phyloP scores from a whole-genome alignment of 495 filamentous ascomycete species.

The Hypomontagnella monticulosa region DNA sequence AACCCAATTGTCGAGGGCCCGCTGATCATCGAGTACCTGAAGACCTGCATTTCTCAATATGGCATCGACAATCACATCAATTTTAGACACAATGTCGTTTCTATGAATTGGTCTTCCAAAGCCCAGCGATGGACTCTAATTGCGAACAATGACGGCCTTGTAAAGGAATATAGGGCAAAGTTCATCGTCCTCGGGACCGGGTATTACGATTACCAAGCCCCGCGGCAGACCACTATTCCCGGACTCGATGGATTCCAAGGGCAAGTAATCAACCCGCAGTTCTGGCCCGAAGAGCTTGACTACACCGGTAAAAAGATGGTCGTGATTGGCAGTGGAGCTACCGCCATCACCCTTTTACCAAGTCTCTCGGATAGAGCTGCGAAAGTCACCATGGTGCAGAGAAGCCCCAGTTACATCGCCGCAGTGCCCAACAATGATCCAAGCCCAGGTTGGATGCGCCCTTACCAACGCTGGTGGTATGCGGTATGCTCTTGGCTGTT shows the following conservation, averaged over 20 bases:
- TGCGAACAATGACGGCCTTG: constrained; percentile 57
- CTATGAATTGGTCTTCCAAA: constrained; percentile 68
- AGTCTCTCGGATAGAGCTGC: constrained; percentile 58
- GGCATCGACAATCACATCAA: constrained; percentile 41
- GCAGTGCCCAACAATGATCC: constrained; percentile 46
- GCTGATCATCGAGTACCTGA: constrained; percentile 70
- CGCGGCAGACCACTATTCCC: constrained; percentile 65
- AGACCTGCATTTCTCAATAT: constrained; percentile 65
- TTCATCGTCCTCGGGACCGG: constrained; percentile 72
- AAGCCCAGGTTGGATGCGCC: constrained; percentile 17
- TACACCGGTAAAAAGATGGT: constrained; percentile 61
- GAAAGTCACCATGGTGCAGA: constrained; percentile 67
- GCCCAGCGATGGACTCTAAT: constrained; percentile 69
- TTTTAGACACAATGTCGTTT: constrained; percentile 62
- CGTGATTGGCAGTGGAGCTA: constrained; percentile 68
- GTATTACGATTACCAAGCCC: constrained; percentile 73
- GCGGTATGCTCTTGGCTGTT: constrained; percentile 27
- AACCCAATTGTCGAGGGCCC: constrained; percentile 69
- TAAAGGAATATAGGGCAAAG: constrained; percentile 57
- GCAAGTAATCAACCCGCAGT: constrained; percentile 67
- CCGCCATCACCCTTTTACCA: constrained; percentile 65
- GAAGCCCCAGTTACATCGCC: constrained; percentile 67
- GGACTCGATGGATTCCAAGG: constrained; percentile 68
- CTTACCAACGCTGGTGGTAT: constrained; percentile 4
- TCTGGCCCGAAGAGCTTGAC: constrained; percentile 65